A percentile compares a stretch with the other conserved stretches of the same genome.
These are phyloP conservation scores for Mytilinidion resinicola DNA, from an alignment of 495 filamentous ascomycete genomes.

Conservation along the genomic window DNA sequence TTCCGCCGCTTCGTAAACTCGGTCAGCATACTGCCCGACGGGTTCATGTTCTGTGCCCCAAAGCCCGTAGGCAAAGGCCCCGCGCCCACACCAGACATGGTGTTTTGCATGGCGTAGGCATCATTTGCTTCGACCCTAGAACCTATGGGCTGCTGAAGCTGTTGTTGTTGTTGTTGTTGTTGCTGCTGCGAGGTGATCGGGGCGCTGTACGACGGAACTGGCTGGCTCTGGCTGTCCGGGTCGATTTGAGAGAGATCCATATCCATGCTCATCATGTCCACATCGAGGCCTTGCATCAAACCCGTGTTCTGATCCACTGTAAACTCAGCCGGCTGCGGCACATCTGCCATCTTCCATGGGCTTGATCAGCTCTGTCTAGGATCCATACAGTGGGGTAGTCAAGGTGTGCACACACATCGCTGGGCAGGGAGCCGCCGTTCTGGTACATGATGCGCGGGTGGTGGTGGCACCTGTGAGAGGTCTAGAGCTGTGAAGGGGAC, in stretches of 20 bases:
- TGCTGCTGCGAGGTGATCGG: constrained; percentile 6
- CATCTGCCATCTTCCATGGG: constrained; percentile 12
- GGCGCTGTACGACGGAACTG: constrained; percentile 7
- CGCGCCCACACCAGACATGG: constrained; percentile 45
- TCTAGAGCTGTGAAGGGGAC: too few relatives aligned
- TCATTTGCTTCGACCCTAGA: constrained; percentile 17
- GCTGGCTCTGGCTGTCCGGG: constrained; percentile 12
- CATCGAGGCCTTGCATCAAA: constrained; percentile 20
- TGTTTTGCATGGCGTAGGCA: constrained; percentile 26
- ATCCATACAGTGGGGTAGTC: not conserved
- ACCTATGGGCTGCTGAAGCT: constrained; percentile 17
- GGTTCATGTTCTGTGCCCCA: constrained; percentile 43
- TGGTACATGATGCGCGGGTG: constrained; percentile 17
- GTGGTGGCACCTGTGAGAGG: too few relatives aligned
- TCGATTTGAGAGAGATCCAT: constrained; percentile 30
- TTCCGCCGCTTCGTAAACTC: constrained; percentile 79
- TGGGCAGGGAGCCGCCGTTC: constrained; percentile 20
- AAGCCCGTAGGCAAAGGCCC: constrained; percentile 53
- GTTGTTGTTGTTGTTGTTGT: not conserved
- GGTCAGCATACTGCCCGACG: constrained; percentile 60
- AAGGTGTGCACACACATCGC: constrained; percentile 14
- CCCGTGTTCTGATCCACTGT: not conserved
- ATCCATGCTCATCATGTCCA: constrained; percentile 29
- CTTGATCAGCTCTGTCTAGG: constrained; percentile 11
- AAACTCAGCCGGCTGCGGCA: constrained; percentile 13